phyloP scores from a whole-genome alignment of 306 rosid genomes.

The Cicer cuneatum region DNA sequence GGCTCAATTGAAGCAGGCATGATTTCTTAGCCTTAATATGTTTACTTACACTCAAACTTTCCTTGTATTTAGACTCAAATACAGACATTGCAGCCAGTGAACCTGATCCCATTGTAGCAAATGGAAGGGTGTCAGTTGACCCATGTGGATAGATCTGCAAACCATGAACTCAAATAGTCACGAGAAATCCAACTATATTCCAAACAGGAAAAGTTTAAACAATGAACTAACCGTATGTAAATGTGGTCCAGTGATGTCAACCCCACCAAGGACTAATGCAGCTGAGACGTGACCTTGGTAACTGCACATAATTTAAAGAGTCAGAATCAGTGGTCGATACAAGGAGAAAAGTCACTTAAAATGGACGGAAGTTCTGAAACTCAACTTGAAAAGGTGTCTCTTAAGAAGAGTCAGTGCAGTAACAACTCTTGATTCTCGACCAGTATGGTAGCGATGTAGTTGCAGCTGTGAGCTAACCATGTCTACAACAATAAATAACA shows the following conservation, averaged over 20 bases:
- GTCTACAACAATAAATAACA: constrained; percentile 57
- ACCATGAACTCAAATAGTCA: constrained; percentile 42
- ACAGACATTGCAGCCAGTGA: constrained; percentile 62
- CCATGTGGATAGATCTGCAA: constrained; percentile 88
- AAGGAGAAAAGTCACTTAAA: constrained; percentile 9
- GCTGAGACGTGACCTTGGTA: constrained; percentile 86
- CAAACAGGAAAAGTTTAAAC: constrained; percentile 26
- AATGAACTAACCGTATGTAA: constrained; percentile 77
- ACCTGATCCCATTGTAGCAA: constrained; percentile 64
- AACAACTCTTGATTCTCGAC: constrained; percentile 67
- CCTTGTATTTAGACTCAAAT: constrained; percentile 67
- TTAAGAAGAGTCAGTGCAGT: constrained; percentile 56
- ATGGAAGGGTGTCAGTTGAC: constrained; percentile 68
- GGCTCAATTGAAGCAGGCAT: not conserved
- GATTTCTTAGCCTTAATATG: constrained; percentile 33
- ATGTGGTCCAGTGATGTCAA: constrained; percentile 92
- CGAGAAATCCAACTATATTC: constrained; percentile 22
- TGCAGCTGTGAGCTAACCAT: constrained; percentile 97
- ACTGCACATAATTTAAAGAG: constrained; percentile 50
- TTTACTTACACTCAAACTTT: constrained; percentile 57
- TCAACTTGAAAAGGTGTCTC: constrained; percentile 59
- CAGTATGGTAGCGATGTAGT: constrained; percentile 89
- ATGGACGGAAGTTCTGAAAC: constrained; percentile 31
- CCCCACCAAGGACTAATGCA: constrained; percentile 98
- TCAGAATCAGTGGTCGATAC: constrained; percentile 22